Base-by-base conservation (phyloP, 2,329 filamentous ascomycete species). In the Cercospora sojina region DNA sequence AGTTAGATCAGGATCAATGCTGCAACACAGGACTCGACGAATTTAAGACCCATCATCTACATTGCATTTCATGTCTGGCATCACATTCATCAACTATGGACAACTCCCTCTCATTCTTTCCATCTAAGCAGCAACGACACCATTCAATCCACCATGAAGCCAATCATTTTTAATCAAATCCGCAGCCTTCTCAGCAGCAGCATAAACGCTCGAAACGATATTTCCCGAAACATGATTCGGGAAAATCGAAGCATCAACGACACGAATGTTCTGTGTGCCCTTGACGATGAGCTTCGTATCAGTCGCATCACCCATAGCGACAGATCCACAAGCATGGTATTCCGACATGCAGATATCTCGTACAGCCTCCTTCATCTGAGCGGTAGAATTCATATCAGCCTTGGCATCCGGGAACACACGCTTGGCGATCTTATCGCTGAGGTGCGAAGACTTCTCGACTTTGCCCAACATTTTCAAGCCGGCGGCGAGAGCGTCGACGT, bases 271-370 rank as follows among this genome's bases (percentile, higher is more conserved):
- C 53, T 71, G 69, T 4, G 78, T 76, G 0, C 79, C 79, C 32
- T 80, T 76, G 0, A 81, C 79, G 23, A 70, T 72, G 43, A 80
- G 67, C 35, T 74, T 72, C 7, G 70, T 72, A 68, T 81, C 79
- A 5, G 81, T 77, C 1, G 79, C 72, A 29, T 80, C 77, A 8
- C 81, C 81, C 79, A 83, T 80, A 0, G 81, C 77, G 77, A 72
- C 70, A 35, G 63, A 64, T 2, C 73, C 81, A 12, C 75, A 75
- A n/a, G 76, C 75, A 70, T 82, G 80, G 70, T 79, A 82, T 60
- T 76, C 75, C 27, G 66, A 70, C 62, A 76, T 67, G 57, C 71
- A 66, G 51, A 71, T 68, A 49, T 73, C 70, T 6, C 69, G 64
- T 2, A 74, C 74, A 3, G 69, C 69, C 12, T 70, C 69, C 47